Evolutionary conservation across 306 rosid genomes (phyloP).

Genomic region (Senna siamea): DNA sequence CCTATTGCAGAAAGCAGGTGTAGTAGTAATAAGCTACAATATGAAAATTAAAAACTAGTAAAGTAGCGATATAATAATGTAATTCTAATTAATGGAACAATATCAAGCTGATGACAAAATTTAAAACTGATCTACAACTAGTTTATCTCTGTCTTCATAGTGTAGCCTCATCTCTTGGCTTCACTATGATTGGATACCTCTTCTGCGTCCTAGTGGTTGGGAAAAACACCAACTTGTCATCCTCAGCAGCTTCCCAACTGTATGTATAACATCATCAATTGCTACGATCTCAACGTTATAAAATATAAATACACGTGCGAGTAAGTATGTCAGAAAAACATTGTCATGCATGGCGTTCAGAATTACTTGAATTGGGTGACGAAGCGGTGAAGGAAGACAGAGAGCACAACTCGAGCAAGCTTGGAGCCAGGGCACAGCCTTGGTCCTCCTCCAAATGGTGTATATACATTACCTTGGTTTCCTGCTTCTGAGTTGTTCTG

Average conservation of each 20-base stretch:
- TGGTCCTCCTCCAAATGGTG: slow-evolving; percentile 93
- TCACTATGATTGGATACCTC: slow-evolving; percentile 77
- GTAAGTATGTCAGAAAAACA: too few species aligned
- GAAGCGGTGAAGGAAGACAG: slow-evolving; percentile 80
- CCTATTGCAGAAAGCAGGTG: neutral
- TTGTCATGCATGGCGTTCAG: too few species aligned
- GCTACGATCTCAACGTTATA: too few species aligned
- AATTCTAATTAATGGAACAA: neutral
- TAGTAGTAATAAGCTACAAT: neutral
- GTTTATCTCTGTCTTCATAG: neutral
- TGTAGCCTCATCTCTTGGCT: slow-evolving; percentile 41
- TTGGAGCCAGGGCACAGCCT: slow-evolving; percentile 85
- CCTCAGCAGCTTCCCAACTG: slow-evolving; percentile 94
- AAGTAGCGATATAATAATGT: neutral
- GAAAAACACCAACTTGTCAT: slow-evolving; percentile 87
- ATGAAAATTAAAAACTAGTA: neutral
- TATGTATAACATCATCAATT: neutral
- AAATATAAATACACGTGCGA: too few species aligned
- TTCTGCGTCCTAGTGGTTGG: slow-evolving; percentile 96
- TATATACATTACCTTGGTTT: slow-evolving; percentile 55
- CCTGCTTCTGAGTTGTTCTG: slow-evolving; percentile 59
- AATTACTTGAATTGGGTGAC: slow-evolving; percentile 77
- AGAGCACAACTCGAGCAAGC: slow-evolving; percentile 87
- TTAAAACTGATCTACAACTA: neutral
- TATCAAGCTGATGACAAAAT: neutral